Conservation (phyloP, 2,329 filamentous ascomycete species). For the Neofusicoccum umdonicola region DNA sequence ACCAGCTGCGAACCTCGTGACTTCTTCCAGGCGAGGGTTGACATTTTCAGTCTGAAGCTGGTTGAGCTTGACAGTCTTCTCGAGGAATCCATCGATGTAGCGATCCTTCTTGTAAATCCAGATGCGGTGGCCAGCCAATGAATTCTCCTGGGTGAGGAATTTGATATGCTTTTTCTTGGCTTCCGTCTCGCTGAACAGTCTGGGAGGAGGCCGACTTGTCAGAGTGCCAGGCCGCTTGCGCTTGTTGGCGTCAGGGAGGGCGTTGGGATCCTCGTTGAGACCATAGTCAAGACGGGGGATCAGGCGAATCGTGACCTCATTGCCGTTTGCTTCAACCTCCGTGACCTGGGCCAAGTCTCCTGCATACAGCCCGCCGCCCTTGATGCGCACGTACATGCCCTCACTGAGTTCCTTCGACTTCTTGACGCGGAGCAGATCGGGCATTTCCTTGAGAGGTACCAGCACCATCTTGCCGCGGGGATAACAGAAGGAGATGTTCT, state of each 20-base stretch:
- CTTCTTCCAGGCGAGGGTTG: conserved; percentile 89
- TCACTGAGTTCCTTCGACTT: conserved; percentile 84
- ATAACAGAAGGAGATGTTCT: conserved; percentile 86
- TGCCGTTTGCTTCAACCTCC: conserved; percentile 87
- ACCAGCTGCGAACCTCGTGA: conserved; percentile 87
- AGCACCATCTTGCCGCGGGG: conserved; percentile 81
- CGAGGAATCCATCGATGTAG: conserved; percentile 88
- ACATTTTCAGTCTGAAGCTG: conserved; percentile 83
- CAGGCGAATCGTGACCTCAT: conserved; percentile 81
- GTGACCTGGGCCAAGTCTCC: conserved; percentile 90
- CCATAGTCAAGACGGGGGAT: conserved; percentile 93
- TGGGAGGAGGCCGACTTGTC: conserved; percentile 68
- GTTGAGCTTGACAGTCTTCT: conserved; percentile 91
- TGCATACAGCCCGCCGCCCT: conserved; percentile 74
- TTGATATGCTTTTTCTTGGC: conserved; percentile 82
- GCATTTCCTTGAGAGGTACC: conserved; percentile 96
- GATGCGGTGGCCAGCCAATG: conserved; percentile 66
- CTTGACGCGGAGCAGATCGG: conserved; percentile 79
- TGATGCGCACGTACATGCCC: conserved; percentile 89
- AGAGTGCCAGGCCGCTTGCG: conserved; percentile 67
- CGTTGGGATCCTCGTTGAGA: conserved; percentile 70
- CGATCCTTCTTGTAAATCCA: conserved; percentile 76
- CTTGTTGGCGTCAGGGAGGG: conserved; percentile 64
- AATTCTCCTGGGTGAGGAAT: conserved; percentile 54
- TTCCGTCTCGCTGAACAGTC: conserved; percentile 89